These are phyloP conservation scores for Oryza australiensis DNA, from an alignment of 176 grass and related monocot genomes.

Conservation along the genomic window DNA sequence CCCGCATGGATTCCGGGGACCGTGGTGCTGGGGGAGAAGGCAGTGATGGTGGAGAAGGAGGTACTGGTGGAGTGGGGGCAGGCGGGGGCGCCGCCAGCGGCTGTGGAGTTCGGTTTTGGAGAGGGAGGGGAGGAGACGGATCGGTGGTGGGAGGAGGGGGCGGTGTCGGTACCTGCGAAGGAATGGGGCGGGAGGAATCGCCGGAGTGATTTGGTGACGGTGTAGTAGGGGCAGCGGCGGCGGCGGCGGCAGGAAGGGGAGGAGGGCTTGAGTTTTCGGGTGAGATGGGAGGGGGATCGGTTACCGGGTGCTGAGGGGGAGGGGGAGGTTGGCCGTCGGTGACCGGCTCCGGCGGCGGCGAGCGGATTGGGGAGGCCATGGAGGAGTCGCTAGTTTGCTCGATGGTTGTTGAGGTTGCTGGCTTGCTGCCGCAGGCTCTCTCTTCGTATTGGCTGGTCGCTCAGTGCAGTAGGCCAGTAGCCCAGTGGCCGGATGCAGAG, in stretches of 20 bases:
- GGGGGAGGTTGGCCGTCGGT: not conserved
- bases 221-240: not conserved
- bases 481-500: too few species aligned
- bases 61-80: not conserved
- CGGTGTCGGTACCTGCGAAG: conserved; percentile 17
- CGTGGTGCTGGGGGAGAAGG: conserved; percentile 2
- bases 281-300: conserved; percentile 5
- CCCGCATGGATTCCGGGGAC: conserved; percentile 24
- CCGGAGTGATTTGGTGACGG: conserved; percentile 14
- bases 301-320: not conserved
- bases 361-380: conserved; percentile 40
- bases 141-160: not conserved
- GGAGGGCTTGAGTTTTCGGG: conserved; percentile 26
- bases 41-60: conserved; percentile 7
- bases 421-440: too few species aligned
- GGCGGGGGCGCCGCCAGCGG: conserved; percentile 2
- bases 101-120: conserved; percentile 1
- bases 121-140: conserved; percentile 19
- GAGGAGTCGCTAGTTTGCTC: conserved; percentile 25
- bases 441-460: too few species aligned
- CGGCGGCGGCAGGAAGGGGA: not conserved
- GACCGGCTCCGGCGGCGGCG: conserved; percentile 34
- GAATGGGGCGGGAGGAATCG: conserved; percentile 23
- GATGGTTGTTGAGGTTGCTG: conserved; percentile 1
- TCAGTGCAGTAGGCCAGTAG: too few species aligned